Evolutionary conservation across 495 filamentous ascomycete species (phyloP).

Genomic region (Hypoxylon lienhwacheense): DNA sequence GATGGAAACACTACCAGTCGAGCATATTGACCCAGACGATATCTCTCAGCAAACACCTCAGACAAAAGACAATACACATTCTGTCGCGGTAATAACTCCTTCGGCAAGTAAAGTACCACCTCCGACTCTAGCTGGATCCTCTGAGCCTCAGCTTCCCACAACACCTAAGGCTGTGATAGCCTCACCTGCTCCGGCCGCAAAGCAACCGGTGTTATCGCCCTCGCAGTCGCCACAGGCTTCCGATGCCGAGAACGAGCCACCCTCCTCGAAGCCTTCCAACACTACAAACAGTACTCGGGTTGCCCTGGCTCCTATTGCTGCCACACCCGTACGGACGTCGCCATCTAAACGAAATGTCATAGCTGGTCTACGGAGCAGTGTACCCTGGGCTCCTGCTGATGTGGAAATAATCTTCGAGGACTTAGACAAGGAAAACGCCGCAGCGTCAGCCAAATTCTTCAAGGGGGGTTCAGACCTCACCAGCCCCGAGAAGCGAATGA

Average conservation of each 20-base stretch:
- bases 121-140: slow-evolving; percentile 31
- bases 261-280: slow-evolving; percentile 59
- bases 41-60: slow-evolving; percentile 9
- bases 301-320: slow-evolving; percentile 54
- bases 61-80: slow-evolving; percentile 12
- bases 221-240: slow-evolving; percentile 73
- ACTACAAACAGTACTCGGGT: slow-evolving; percentile 39
- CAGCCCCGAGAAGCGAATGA: slow-evolving; percentile 82
- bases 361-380: slow-evolving; percentile 58
- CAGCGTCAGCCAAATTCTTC: slow-evolving; percentile 44
- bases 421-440: slow-evolving; percentile 57
- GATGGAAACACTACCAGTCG: background rate
- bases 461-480: slow-evolving; percentile 60
- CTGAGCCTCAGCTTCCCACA: slow-evolving; percentile 34
- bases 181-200: slow-evolving; percentile 39
- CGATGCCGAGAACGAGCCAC: slow-evolving; percentile 78
- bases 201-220: slow-evolving; percentile 50
- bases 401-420: slow-evolving; percentile 65
- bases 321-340: slow-evolving; percentile 59
- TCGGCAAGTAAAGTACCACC: slow-evolving; percentile 38
- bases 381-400: slow-evolving; percentile 75
- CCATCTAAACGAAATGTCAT: slow-evolving; percentile 66
- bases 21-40: background rate
- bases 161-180: slow-evolving; percentile 40
- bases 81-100: slow-evolving; percentile 9